Conservation (phyloP, 2,329 filamentous ascomycete species). For the Zymoseptoria passerinii region DNA sequence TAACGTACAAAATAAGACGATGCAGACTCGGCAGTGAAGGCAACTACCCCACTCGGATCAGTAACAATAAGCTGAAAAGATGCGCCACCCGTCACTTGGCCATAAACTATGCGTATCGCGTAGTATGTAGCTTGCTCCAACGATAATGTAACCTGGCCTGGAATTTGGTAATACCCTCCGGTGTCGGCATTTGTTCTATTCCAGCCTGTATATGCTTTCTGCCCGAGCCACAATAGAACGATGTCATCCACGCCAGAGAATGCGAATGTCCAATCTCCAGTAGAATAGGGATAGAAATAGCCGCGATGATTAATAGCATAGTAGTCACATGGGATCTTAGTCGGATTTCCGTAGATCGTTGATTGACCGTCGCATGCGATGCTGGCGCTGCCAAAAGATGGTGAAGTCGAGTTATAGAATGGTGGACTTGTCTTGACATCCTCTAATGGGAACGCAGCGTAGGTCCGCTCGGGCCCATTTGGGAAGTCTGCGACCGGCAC, state of each 20-base stretch:
- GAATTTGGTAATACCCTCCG: not conserved
- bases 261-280: slow-evolving; percentile 21
- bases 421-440: not conserved
- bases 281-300: slow-evolving; percentile 7
- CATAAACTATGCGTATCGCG: not conserved
- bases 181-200: slow-evolving; percentile 14
- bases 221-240: slow-evolving; percentile 20
- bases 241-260: slow-evolving; percentile 18
- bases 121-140: not conserved
- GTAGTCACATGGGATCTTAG: not conserved
- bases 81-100: not conserved
- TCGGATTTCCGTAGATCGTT: not conserved
- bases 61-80: not conserved
- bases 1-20: not conserved
- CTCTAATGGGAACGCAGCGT: not conserved
- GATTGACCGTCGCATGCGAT: not conserved
- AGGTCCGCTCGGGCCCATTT: not conserved
- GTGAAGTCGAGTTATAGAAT: not conserved
- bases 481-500: not conserved
- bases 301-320: slow-evolving; percentile 14
- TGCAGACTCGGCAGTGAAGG: not conserved
- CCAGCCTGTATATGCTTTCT: slow-evolving; percentile 18
- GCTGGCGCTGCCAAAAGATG: no score
- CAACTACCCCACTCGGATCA: not conserved
- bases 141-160: not conserved